phyloP scores from a whole-genome alignment of 371 early-diverging fungal species.

The Gilbertella persicaria region DNA sequence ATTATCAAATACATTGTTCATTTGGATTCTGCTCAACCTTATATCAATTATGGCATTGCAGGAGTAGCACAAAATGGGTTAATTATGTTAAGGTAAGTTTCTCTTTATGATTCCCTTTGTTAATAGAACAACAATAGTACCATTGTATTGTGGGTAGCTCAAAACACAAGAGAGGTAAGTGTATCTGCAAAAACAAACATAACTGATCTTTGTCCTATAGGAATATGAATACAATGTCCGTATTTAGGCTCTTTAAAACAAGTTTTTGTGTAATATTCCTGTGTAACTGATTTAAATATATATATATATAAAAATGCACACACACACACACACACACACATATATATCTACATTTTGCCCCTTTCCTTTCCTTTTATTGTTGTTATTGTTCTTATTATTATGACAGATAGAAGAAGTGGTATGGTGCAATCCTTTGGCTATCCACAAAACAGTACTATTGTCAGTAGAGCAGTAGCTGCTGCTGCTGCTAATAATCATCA shows the following conservation, averaged over 20 bases:
- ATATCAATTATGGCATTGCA: constrained; percentile 69
- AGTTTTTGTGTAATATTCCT: too few relatives aligned
- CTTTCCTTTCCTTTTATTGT: neutral
- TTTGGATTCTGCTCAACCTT: constrained; percentile 58
- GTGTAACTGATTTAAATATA: too few relatives aligned
- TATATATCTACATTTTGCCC: too few relatives aligned
- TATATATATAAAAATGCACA: too few relatives aligned
- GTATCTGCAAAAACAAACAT: neutral
- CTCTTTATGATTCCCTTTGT: neutral
- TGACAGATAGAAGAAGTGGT: constrained; percentile 47
- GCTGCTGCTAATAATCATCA: constrained; percentile 50
- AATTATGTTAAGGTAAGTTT: constrained; percentile 70
- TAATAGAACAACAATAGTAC: constrained; percentile 22
- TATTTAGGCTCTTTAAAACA: too few relatives aligned
- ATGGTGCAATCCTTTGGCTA: constrained; percentile 43
- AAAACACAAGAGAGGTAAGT: constrained; percentile 47
- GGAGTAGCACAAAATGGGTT: constrained; percentile 67
- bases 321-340: too few relatives aligned
- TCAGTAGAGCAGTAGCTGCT: constrained; percentile 48
- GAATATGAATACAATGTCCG: constrained; percentile 34
- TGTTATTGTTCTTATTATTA: constrained; percentile 2
- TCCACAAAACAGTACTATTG: constrained; percentile 36
- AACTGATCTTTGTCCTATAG: constrained; percentile 1
- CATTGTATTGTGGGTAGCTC: constrained; percentile 49
- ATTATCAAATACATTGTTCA: constrained; percentile 69